phyloP scores from a whole-genome alignment of 306 rosid species.

The Adenanthera pavonina region DNA sequence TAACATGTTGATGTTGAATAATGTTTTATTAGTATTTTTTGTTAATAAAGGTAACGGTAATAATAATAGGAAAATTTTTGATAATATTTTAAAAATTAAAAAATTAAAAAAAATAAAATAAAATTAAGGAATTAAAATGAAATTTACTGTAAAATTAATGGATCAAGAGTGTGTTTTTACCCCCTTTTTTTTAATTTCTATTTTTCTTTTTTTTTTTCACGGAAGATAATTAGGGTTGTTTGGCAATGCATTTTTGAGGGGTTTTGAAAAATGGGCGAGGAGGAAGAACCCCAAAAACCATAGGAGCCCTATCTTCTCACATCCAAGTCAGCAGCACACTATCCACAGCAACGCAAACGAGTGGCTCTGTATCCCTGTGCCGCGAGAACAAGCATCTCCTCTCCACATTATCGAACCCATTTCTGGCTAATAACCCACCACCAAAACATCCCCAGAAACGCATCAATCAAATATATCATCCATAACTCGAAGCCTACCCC shows the following conservation, averaged over 20 bases:
- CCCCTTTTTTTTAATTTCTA: too few relatives aligned
- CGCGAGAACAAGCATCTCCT: conserved; percentile 42
- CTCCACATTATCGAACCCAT: conserved; percentile 46
- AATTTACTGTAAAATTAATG: too few relatives aligned
- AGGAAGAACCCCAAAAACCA: conserved; percentile 36
- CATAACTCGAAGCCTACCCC: not conserved
- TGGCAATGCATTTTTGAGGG: not conserved
- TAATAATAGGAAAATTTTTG: too few relatives aligned
- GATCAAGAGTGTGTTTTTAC: too few relatives aligned
- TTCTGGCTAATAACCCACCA: not conserved
- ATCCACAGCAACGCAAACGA: conserved; percentile 60
- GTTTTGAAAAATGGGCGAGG: conserved; percentile 23
- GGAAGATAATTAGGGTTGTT: too few relatives aligned
- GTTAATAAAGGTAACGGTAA: too few relatives aligned
- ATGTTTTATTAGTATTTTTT: too few relatives aligned
- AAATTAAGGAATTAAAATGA: too few relatives aligned
- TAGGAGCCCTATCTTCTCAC: conserved; percentile 65
- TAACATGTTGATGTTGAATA: too few relatives aligned
- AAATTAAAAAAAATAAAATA: too few relatives aligned
- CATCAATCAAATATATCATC: conserved; percentile 23
- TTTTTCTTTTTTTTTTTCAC: too few relatives aligned
- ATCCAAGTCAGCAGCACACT: conserved; percentile 67
- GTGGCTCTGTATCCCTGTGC: conserved; percentile 55
- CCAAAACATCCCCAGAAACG: conserved; percentile 15
- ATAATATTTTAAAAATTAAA: too few relatives aligned